Conservation (phyloP, 495 filamentous ascomycete genomes). For the Neurospora sp. region DNA sequence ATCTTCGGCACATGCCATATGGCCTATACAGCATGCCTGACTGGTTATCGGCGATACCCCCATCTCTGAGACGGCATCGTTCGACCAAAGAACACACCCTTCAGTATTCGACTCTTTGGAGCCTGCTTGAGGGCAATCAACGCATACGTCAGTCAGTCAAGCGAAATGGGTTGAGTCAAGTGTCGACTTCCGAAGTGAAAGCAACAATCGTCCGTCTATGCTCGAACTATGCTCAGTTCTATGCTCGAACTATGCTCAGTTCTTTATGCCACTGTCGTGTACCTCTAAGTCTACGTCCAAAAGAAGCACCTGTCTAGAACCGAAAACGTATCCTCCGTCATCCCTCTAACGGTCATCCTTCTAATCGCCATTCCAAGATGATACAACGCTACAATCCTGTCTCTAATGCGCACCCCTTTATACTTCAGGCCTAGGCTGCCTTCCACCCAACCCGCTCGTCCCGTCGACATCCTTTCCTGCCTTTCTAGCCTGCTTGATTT, state of each 20-base stretch:
- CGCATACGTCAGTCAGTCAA: no score
- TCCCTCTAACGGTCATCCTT: neutral
- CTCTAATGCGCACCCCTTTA: neutral
- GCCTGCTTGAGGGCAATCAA: no score
- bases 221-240: neutral
- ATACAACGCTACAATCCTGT: neutral
- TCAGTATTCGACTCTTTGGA: no score
- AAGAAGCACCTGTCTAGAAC: neutral
- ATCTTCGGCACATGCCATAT: neutral
- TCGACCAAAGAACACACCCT: no score
- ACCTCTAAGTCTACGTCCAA: neutral
- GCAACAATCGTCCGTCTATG: neutral
- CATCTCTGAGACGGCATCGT: neutral
- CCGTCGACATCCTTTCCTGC: constrained; percentile 18
- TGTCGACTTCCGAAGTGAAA: neutral
- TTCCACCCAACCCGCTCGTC: neutral
- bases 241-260: neutral
- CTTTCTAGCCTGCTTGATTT: constrained; percentile 22
- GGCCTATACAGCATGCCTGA: neutral
- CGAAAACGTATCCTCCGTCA: neutral
- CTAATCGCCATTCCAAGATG: neutral
- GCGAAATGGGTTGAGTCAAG: neutral
- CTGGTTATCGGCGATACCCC: neutral
- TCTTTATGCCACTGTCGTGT: neutral
- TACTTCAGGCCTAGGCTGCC: neutral